phyloP scores from a whole-genome alignment of 495 filamentous ascomycete genomes.

The Hypoxylon fragiforme region DNA sequence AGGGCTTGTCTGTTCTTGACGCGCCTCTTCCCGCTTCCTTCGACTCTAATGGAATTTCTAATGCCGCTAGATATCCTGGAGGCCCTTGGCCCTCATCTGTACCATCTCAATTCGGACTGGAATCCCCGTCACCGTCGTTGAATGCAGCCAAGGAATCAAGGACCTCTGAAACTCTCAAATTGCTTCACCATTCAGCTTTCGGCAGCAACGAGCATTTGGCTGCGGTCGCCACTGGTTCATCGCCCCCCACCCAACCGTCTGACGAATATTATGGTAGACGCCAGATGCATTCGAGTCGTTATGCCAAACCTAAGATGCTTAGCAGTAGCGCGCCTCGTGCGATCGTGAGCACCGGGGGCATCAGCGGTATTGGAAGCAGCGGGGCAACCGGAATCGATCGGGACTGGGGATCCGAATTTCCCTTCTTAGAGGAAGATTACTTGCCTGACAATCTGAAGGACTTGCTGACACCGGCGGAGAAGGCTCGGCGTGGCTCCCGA shows the following conservation, averaged over 20 bases:
- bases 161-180: conserved; percentile 74
- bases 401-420: conserved; percentile 83
- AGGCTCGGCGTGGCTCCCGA: conserved; percentile 78
- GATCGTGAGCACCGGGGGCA: conserved; percentile 48
- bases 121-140: conserved; percentile 81
- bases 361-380: too few relatives aligned
- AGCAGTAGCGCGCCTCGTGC: conserved; percentile 75
- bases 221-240: conserved; percentile 59
- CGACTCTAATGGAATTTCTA: conserved; percentile 93
- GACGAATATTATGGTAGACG: conserved; percentile 71
- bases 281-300: conserved; percentile 83
- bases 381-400: conserved; percentile 63
- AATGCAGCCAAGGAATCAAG: conserved; percentile 58
- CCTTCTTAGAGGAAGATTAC: conserved; percentile 86
- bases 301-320: conserved; percentile 72
- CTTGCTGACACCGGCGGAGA: conserved; percentile 88
- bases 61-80: conserved; percentile 72
- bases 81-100: conserved; percentile 92
- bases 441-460: conserved; percentile 86
- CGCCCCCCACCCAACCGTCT: conserved; percentile 64
- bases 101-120: conserved; percentile 87
- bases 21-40: conserved; percentile 94
- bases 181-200: conserved; percentile 83
- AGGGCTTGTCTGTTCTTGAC: conserved; percentile 82
- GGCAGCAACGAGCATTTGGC: conserved; percentile 56